phyloP scores from a whole-genome alignment of 495 filamentous ascomycete species.

The Podospora anserina region DNA sequence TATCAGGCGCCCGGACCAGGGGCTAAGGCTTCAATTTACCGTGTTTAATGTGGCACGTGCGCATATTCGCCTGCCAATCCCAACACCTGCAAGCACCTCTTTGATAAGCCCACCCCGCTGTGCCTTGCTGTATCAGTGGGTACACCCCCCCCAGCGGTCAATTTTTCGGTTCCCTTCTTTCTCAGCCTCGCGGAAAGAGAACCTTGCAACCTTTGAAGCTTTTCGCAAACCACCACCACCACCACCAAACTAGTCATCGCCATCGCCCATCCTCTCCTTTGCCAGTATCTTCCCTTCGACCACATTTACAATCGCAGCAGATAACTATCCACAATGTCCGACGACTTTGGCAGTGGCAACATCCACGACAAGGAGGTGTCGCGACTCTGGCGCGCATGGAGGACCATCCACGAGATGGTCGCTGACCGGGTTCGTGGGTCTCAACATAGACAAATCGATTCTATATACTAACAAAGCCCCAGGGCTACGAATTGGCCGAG shows the following conservation, averaged over 20 bases:
- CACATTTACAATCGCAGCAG: constrained; percentile 14
- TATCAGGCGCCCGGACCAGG: not conserved
- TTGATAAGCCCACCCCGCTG: not conserved
- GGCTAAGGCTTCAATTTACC: not conserved
- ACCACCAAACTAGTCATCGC: not conserved
- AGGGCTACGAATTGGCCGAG: constrained; percentile 92
- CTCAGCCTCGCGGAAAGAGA: constrained; percentile 11
- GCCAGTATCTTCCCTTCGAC: not conserved
- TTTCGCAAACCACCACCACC: not conserved
- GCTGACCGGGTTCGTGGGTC: constrained; percentile 62
- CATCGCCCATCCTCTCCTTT: not conserved
- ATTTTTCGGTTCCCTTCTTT: constrained; percentile 7
- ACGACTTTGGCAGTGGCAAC: constrained; percentile 44
- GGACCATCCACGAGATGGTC: constrained; percentile 85
- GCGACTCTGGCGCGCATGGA: constrained; percentile 83
- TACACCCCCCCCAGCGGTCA: constrained; percentile 2
- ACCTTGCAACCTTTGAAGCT: constrained; percentile 12
- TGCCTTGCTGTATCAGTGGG: not conserved
- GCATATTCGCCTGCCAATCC: not conserved
- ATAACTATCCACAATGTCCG: constrained; percentile 45
- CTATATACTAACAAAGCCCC: not conserved
- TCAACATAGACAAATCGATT: not conserved
- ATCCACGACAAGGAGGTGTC: constrained; percentile 58
- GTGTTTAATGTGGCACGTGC: not conserved
- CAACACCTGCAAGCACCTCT: not conserved